Base-by-base conservation (phyloP, 2,329 filamentous ascomycete species). In the Exophiala aquamarina region DNA sequence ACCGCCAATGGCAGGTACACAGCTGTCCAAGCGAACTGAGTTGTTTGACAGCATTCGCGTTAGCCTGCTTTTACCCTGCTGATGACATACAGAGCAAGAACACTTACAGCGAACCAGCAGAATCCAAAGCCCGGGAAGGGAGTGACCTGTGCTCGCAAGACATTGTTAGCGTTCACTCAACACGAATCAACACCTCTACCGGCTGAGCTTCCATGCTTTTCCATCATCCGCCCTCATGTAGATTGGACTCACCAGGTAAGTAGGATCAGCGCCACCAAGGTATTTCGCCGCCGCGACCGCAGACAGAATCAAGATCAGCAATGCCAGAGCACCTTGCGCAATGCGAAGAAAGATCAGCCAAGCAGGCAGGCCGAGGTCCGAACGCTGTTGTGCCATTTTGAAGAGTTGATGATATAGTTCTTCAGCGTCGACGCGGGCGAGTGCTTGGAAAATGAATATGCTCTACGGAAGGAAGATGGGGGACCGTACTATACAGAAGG, bases 271-370 rank as follows among this genome's bases (percentile, higher is more conserved):
- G 7, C 29, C 38, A 21, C 14, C 17, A 8, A 47, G 20, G 15
- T 35, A 42, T 23, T 47, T 21, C 11, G 9, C 11, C n/a, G 44
- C 37, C 14, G 44, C 37, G 8, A 47, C 37, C 10, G 77, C 84
- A 36, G 82, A 84, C 29, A 93, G 68, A 19, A 85, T 88, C 4
- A 95, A 77, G 59, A 90, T 81, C 55, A 91, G 81, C 52, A 92
- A 72, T 32, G 82, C 75, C 58, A 93, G 80, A 33, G 88, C 57
- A 10, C 73, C 77, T 60, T 91, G 84, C 39, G 80, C 72, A 48
- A 78, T 75, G 63, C 89, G 86, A 55, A 87, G 71, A 32, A 83
- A 79, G 56, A 80, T 71, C 23, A 81, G n/a, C 44, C 44, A 47
- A 19, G 28, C 31, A 13, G 44, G 44, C 31, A 47, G 26, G 23